Conservation (phyloP, 768 basidiomycete genomes). For the Naganishia vaughanmartiniae region DNA sequence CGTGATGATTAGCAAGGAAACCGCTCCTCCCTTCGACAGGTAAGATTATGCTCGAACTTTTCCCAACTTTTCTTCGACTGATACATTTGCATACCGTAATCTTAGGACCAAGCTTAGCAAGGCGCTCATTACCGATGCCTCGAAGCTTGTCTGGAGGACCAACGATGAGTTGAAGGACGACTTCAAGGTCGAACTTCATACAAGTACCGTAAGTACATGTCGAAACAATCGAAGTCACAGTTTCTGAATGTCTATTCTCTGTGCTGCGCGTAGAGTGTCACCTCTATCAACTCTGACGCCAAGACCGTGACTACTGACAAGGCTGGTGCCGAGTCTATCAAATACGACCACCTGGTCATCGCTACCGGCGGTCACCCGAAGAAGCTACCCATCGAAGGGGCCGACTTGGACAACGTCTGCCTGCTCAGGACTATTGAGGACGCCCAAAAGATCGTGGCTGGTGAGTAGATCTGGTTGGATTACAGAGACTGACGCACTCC, state of each 20-base stretch:
- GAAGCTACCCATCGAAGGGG: slow-evolving; percentile 71
- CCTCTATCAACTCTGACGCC: slow-evolving; percentile 63
- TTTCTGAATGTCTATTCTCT: slow-evolving; percentile 48
- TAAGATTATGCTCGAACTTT: slow-evolving; percentile 38
- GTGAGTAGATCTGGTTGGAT: slow-evolving; percentile 51
- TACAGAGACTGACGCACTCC: not conserved
- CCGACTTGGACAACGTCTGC: slow-evolving; percentile 70
- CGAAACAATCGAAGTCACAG: slow-evolving; percentile 54
- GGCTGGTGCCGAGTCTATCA: slow-evolving; percentile 57
- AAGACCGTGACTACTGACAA: slow-evolving; percentile 64
- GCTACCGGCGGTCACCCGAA: slow-evolving; percentile 73
- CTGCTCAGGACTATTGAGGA: slow-evolving; percentile 71
- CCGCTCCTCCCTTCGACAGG: slow-evolving; percentile 80
- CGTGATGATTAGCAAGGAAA: slow-evolving; percentile 74
- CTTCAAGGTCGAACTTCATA: slow-evolving; percentile 48
- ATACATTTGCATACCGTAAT: slow-evolving; percentile 13
- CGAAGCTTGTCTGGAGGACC: slow-evolving; percentile 72
- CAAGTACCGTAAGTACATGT: slow-evolving; percentile 55
- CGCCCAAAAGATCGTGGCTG: slow-evolving; percentile 61
- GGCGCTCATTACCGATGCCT: slow-evolving; percentile 69
- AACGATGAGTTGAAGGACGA: slow-evolving; percentile 71
- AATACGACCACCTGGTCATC: slow-evolving; percentile 74
- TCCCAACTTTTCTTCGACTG: not conserved
- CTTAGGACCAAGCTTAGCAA: slow-evolving; percentile 83
- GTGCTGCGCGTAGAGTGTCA: slow-evolving; percentile 54